Percentiles rank a stretch among this genome's conserved stretches.
Evolutionary conservation across 805 yeast genomes (phyloP).

Genomic region (Tetrapisispora fleetii): DNA sequence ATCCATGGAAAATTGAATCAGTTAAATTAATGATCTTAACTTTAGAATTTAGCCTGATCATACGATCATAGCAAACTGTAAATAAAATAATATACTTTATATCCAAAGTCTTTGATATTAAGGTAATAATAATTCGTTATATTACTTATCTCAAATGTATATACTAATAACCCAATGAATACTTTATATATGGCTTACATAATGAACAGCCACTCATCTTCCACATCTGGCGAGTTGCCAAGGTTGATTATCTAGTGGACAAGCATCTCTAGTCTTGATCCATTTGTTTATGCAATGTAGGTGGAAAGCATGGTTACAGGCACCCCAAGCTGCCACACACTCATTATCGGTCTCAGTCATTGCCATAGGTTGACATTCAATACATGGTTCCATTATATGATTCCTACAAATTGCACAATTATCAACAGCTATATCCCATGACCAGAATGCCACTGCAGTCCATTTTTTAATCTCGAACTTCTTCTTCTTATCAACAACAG

Average conservation of each 20-base stretch:
- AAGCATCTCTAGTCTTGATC: conserved; percentile 89
- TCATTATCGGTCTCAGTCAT: conserved; percentile 53
- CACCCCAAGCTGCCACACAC: conserved; percentile 96
- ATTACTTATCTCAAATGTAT: not conserved
- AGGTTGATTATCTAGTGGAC: conserved; percentile 91
- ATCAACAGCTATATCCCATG: conserved; percentile 94
- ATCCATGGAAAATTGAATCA: conserved; percentile 41
- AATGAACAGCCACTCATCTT: conserved; percentile 29
- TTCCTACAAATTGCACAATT: conserved; percentile 97
- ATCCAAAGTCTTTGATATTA: no score
- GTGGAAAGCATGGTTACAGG: conserved; percentile 97
- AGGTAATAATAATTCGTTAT: not conserved
- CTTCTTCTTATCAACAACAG: conserved; percentile 35
- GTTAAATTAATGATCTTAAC: not conserved
- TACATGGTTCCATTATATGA: conserved; percentile 96
- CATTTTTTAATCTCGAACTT: conserved; percentile 91
- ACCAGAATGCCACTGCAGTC: conserved; percentile 99
- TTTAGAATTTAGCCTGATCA: not conserved
- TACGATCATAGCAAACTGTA: not conserved
- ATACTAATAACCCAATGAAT: not conserved
- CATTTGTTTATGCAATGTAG: conserved; percentile 93
- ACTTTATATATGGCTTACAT: not conserved
- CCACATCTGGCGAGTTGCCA: conserved; percentile 78
- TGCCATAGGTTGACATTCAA: conserved; percentile 85
- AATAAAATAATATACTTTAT: not conserved